These are phyloP conservation scores for Aquilaria malaccensis DNA, from an alignment of 345 rosid genomes.

Conservation along the genomic window DNA sequence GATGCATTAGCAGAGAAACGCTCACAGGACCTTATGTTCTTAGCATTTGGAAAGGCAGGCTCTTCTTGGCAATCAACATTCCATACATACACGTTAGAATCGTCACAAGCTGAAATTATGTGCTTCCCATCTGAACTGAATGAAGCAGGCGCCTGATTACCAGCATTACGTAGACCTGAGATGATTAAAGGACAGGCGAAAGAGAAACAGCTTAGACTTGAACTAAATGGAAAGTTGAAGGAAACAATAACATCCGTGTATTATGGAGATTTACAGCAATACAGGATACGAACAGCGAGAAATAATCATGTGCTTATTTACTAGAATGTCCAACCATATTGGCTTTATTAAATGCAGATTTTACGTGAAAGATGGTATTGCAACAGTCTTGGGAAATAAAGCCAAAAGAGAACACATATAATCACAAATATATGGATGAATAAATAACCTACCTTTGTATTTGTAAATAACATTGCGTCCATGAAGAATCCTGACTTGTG, in stretches of 20 bases:
- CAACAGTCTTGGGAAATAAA: too few relatives aligned
- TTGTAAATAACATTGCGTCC: constrained; percentile 64
- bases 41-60: constrained; percentile 24
- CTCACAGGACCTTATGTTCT: constrained; percentile 57
- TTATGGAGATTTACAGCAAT: not conserved
- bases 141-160: constrained; percentile 59
- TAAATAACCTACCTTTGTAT: constrained; percentile 49
- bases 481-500: constrained; percentile 76
- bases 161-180: constrained; percentile 44
- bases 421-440: not conserved
- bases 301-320: not conserved
- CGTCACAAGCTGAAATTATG: constrained; percentile 76
- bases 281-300: not conserved
- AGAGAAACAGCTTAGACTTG: not conserved
- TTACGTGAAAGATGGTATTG: too few relatives aligned
- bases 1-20: constrained; percentile 70
- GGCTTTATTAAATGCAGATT: too few relatives aligned
- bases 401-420: not conserved
- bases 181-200: not conserved
- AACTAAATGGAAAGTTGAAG: not conserved
- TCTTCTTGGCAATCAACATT: constrained; percentile 35
- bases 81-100: constrained; percentile 77
- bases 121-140: constrained; percentile 77
- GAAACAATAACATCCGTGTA: not conserved
- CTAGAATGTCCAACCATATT: too few relatives aligned